Conservation (phyloP, 169 alveolate species). For the Eimeria acervulina region DNA sequence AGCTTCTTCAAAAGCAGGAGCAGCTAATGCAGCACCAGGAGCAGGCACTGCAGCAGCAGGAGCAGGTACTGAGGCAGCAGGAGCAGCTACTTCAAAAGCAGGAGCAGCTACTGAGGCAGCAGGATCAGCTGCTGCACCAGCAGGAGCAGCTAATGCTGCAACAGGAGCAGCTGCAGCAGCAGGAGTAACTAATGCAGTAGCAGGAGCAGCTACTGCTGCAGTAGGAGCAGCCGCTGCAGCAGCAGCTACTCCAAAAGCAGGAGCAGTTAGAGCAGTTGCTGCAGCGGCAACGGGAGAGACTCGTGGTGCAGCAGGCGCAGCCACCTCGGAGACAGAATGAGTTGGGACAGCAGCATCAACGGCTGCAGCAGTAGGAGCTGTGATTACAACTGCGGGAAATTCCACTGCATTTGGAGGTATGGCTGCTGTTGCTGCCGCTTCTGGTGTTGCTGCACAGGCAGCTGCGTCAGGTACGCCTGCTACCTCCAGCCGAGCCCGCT, state of each 20-base stretch:
- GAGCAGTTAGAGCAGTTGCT: neutral
- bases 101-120: no score
- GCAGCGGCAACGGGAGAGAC: neutral
- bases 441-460: neutral
- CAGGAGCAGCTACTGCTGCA: no score
- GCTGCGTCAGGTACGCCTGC: neutral
- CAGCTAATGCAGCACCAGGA: no score
- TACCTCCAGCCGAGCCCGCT: neutral
- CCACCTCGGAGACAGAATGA: neutral
- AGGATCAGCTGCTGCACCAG: no score
- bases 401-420: neutral
- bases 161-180: no score
- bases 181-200: no score
- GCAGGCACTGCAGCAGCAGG: no score
- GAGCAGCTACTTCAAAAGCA: no score
- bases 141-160: no score
- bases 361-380: neutral
- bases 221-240: no score
- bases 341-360: neutral
- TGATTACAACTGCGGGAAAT: neutral
- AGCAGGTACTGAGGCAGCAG: no score
- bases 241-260: no score
- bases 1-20: neutral
- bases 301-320: neutral
- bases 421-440: neutral